A percentile compares a stretch with the other conserved stretches of the same genome.
Conservation (phyloP, 345 rosid species). For the Populus davidiana region DNA sequence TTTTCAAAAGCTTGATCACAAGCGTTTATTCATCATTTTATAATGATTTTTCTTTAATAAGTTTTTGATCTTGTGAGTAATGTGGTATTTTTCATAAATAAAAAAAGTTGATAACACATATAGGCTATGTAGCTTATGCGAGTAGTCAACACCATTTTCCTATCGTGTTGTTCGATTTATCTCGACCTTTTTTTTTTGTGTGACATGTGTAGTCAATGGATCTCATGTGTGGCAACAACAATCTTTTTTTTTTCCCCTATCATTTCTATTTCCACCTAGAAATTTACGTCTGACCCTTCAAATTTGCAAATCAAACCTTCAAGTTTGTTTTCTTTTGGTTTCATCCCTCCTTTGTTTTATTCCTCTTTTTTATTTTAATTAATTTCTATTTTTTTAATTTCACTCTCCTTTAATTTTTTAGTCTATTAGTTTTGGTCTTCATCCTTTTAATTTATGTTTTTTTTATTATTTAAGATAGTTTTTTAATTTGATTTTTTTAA, state of each 20-base stretch:
- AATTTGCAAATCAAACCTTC: too few relatives aligned
- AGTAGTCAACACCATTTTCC: rapidly evolving
- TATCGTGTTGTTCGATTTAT: rapidly evolving
- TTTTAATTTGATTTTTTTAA: too few relatives aligned
- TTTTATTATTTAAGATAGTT: too few relatives aligned
- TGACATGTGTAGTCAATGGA: rapidly evolving
- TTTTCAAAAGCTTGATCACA: too few relatives aligned
- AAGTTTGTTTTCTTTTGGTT: too few relatives aligned
- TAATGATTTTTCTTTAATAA: background rate
- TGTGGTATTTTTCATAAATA: background rate
- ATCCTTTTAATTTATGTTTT: too few relatives aligned
- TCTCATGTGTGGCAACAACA: rapidly evolving
- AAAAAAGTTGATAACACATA: rapidly evolving
- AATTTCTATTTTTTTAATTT: too few relatives aligned
- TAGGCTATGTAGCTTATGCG: rapidly evolving
- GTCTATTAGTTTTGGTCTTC: too few relatives aligned
- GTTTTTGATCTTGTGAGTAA: rapidly evolving
- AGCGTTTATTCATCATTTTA: background rate
- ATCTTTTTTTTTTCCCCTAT: rapidly evolving
- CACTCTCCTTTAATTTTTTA: too few relatives aligned
- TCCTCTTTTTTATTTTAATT: too few relatives aligned
- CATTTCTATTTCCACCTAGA: rapidly evolving
- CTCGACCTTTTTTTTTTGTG: rapidly evolving
- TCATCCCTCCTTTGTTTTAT: too few relatives aligned
- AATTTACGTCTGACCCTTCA: rapidly evolving